Evolutionary conservation across 441 rosid genomes (phyloP).

Genomic region (Isatis lusitanica): DNA sequence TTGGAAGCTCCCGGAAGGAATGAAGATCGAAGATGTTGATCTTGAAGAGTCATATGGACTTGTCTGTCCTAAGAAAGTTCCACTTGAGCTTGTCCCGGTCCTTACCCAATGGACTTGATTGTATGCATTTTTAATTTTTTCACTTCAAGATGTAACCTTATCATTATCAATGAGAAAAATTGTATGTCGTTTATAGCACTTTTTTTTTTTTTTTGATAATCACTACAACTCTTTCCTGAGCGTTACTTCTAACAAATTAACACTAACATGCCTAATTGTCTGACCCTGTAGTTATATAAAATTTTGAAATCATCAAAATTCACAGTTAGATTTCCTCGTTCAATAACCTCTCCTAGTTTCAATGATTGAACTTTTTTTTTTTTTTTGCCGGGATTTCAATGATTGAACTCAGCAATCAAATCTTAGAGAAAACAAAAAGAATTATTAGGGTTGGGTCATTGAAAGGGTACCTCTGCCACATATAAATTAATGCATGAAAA

Average conservation of each 20-base stretch:
- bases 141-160: neutral
- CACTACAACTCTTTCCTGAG: neutral
- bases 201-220: neutral
- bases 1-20: constrained; percentile 33
- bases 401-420: no score
- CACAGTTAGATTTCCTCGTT: no score
- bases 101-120: constrained; percentile 20
- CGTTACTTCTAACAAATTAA: neutral
- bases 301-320: no score
- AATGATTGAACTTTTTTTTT: no score
- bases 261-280: no score
- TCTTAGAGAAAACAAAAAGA: no score
- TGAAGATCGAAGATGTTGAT: constrained; percentile 27
- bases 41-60: constrained; percentile 24
- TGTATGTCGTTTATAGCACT: neutral
- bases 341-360: no score
- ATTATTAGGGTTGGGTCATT: no score
- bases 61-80: constrained; percentile 7
- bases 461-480: no score
- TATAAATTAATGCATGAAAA: no score
- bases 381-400: no score
- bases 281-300: no score
- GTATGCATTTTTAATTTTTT: neutral
- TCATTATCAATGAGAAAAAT: neutral
- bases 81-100: constrained; percentile 23